Evolutionary conservation across 2,329 filamentous ascomycete species (phyloP).

Genomic region (Penicillium sp.): DNA sequence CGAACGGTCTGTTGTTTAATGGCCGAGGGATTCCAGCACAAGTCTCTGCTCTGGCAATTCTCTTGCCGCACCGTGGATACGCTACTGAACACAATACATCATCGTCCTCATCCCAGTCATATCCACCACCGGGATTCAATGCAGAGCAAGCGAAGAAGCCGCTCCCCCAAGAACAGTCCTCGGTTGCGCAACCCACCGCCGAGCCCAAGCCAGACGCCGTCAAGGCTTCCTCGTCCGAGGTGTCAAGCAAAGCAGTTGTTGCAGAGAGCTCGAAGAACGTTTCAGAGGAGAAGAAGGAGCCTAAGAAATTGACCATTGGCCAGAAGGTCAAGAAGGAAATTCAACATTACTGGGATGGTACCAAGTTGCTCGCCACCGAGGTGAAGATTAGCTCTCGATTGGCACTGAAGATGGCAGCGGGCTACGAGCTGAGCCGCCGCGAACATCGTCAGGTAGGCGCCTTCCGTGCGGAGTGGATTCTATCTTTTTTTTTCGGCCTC

Average conservation of each 20-base stretch:
- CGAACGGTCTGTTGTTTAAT: slow-evolving; percentile 30
- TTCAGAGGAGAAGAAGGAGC: slow-evolving; percentile 61
- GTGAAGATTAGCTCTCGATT: slow-evolving; percentile 86
- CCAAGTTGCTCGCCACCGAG: slow-evolving; percentile 86
- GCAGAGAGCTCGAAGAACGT: slow-evolving; percentile 50
- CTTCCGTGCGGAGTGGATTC: too few species aligned
- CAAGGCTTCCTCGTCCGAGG: slow-evolving; percentile 53
- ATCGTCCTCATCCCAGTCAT: slow-evolving; percentile 45
- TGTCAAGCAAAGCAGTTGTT: slow-evolving; percentile 51
- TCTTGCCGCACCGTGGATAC: slow-evolving; percentile 49
- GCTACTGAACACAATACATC: slow-evolving; percentile 54
- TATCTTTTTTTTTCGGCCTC: too few species aligned
- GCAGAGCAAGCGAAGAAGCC: slow-evolving; percentile 85
- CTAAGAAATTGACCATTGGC: slow-evolving; percentile 79
- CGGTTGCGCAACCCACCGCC: slow-evolving; percentile 6
- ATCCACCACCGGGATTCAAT: slow-evolving; percentile 85
- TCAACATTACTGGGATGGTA: slow-evolving; percentile 97
- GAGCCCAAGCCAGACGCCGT: slow-evolving; percentile 33
- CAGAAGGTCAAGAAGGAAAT: slow-evolving; percentile 94
- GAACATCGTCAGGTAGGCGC: slow-evolving; percentile 70
- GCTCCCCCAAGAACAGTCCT: slow-evolving; percentile 52
- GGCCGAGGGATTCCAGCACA: slow-evolving; percentile 43
- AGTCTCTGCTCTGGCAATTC: slow-evolving; percentile 52
- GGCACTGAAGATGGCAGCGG: slow-evolving; percentile 93
- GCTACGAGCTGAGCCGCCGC: slow-evolving; percentile 90